These are phyloP conservation scores for Metschnikowia chrysomelidarum DNA, from an alignment of 805 yeast genomes.

Conservation along the genomic window DNA sequence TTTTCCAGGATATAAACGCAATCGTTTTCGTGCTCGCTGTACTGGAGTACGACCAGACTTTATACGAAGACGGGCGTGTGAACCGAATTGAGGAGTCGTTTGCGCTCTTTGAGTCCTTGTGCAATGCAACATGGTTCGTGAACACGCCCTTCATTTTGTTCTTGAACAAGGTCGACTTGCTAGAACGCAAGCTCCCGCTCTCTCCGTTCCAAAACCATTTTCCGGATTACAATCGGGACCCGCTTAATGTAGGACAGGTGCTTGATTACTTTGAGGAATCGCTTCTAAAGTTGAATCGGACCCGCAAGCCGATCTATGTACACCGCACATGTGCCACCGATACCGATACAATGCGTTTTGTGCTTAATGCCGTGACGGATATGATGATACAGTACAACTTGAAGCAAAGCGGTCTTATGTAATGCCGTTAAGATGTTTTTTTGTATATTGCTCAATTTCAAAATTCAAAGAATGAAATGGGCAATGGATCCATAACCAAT, in stretches of 20 bases:
- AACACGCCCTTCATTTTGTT: constrained; percentile 88
- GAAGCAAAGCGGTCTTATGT: constrained; percentile 73
- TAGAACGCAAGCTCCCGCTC: constrained; percentile 63
- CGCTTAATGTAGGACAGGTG: constrained; percentile 64
- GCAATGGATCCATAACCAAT: too few species aligned
- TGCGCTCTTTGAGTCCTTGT: constrained; percentile 74
- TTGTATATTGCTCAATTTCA: too few species aligned
- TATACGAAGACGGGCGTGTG: constrained; percentile 85
- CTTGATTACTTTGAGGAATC: constrained; percentile 66
- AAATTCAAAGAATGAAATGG: too few species aligned
- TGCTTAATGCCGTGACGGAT: constrained; percentile 89
- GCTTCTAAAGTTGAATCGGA: constrained; percentile 62
- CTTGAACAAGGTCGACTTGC: constrained; percentile 82
- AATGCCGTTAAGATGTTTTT: constrained; percentile 1
- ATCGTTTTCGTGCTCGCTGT: constrained; percentile 86
- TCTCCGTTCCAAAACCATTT: constrained; percentile 71
- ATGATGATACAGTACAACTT: constrained; percentile 81
- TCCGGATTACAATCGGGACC: constrained; percentile 70
- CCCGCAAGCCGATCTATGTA: constrained; percentile 76
- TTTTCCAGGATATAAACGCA: constrained; percentile 87
- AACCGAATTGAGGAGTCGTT: constrained; percentile 91
- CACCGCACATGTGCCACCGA: constrained; percentile 97
- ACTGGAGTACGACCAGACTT: constrained; percentile 87
- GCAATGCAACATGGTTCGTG: constrained; percentile 82
- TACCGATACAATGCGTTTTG: constrained; percentile 82